These are phyloP conservation scores for Pelargonium citronellum DNA, from an alignment of 441 rosid genomes.

Conservation along the genomic window DNA sequence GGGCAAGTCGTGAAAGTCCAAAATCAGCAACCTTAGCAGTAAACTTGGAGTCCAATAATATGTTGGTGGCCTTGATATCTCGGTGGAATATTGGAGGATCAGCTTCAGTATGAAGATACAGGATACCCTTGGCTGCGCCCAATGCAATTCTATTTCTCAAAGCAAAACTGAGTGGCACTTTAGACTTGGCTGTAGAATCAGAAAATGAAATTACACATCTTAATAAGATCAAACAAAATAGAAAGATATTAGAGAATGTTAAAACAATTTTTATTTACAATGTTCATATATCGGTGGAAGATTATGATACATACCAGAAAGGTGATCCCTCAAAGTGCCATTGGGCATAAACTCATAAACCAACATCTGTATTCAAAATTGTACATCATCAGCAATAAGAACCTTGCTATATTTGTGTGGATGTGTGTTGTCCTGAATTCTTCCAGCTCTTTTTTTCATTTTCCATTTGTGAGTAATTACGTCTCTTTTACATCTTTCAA, in stretches of 20 bases:
- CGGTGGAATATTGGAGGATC: constrained; percentile 92
- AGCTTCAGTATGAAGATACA: constrained; percentile 89
- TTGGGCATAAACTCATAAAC: constrained; percentile 85
- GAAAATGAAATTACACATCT: background rate
- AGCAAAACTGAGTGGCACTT: constrained; percentile 54
- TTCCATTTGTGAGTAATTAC: background rate
- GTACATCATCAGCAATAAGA: background rate
- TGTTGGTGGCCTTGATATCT: constrained; percentile 95
- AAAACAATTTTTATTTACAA: background rate
- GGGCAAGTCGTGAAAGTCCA: constrained; percentile 93
- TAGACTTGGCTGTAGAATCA: constrained; percentile 41
- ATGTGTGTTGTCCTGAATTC: background rate
- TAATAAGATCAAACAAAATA: background rate
- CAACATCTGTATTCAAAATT: constrained; percentile 58
- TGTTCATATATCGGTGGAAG: background rate
- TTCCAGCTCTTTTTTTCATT: background rate
- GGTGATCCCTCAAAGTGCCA: constrained; percentile 83
- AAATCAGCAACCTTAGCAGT: constrained; percentile 93
- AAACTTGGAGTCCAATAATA: constrained; percentile 62
- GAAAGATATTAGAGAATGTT: background rate
- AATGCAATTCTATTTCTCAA: constrained; percentile 63
- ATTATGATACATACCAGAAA: constrained; percentile 51
- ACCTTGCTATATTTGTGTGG: background rate
- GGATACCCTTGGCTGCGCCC: constrained; percentile 82
- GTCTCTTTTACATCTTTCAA: background rate